Base-by-base conservation (phyloP, 2,329 filamentous ascomycete species). In the Chaetothyriales sp. region DNA sequence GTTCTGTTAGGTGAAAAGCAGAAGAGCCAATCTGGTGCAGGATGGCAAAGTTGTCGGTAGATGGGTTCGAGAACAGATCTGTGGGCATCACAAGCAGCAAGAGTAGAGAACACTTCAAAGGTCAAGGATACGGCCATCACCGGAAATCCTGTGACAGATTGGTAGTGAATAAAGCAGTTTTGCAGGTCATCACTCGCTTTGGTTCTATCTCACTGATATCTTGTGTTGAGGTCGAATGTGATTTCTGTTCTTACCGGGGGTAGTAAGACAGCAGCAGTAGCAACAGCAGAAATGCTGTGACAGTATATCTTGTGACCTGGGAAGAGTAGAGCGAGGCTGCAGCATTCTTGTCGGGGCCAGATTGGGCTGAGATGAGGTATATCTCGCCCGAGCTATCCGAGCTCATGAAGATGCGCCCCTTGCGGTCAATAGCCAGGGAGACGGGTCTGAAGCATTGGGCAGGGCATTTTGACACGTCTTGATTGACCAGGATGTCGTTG, bases 391-490 rank as follows among this genome's bases (percentile, higher is more conserved):
- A 62, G 7, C 61, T 52, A 54, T 66, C 64, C 9, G 62, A 64
- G 43, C 60, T 61, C 46, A 66, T 54, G 48, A 62, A 67, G 19
- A 67, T 56, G 32, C 65, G 54, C 12, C 63, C 65, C 39, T 60
- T 57, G 19, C 42, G 49, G 49, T 66, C 65, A 43, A 65, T 57
- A 12, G 63, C 62, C 51, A 67, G 60, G 5, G 57, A 62, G 7
- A 64, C 65, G 6, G 65, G 65, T 25, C 64, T 57, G 49, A 66
- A 62, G 49, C 64, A 66, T 26, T 59, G 51, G 8, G 51, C 48
- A 7, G 62, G 61, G 54, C 64, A 66, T 43, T 28, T 55, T 8
- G 55, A 55, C 44, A 56, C 59, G 48, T 66, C 59, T 19, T 54
- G 49, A 50, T 66, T 66, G 12, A 52, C 50, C 28, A 65, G 57